Evolutionary conservation across 345 rosid genomes (phyloP), one percentile per base, ranked within the genome.

Genomic region (Populus tremula): DNA sequence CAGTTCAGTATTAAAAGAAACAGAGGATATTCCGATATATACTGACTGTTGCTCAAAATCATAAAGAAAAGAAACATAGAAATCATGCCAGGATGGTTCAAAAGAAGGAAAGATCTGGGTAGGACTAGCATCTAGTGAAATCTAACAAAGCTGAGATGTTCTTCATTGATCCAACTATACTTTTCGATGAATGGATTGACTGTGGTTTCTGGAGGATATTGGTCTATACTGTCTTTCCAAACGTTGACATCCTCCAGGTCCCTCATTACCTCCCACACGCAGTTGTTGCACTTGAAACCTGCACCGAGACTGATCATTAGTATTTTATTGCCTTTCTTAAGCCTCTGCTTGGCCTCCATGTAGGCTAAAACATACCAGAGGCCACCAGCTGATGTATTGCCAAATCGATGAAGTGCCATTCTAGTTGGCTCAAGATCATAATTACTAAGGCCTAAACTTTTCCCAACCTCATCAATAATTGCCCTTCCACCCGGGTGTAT

Each of bases 331-430:
- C 80, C 83, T 13, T 72, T 76, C 70, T 81, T 81, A 5, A 81
- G 80, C 80, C 84, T 77, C 54, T 73, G 50, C 59, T 77, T 81
- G 8, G 84, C 84, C 56, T 81, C 84, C 84, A 81, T 77, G 70
- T 81, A 81, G 2, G 78, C 80, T 36, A 81, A 38, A 33, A 77
- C 80, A 59, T 81, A 81, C 84, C 84, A 81, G 4, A 81, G 67
- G 1, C 84, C 80, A 25, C 84, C 80, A 3, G 80, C 74, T 6
- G 80, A 81, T n/a, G 83, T 81, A 80, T 81, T 81, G 18, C 83
- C 83, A 27, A 81, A 73, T 66, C 84, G 68, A 29, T 73, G 84
- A 27, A 81, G 84, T 4, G 84, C 67, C 84, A 81, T 81, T 77
- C 80, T 47, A 17, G 78, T 45, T 27, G 84, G 84, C 69, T 81